Evolutionary conservation across 495 filamentous ascomycete species (phyloP).

Genomic region (Usnea hakonensis): DNA sequence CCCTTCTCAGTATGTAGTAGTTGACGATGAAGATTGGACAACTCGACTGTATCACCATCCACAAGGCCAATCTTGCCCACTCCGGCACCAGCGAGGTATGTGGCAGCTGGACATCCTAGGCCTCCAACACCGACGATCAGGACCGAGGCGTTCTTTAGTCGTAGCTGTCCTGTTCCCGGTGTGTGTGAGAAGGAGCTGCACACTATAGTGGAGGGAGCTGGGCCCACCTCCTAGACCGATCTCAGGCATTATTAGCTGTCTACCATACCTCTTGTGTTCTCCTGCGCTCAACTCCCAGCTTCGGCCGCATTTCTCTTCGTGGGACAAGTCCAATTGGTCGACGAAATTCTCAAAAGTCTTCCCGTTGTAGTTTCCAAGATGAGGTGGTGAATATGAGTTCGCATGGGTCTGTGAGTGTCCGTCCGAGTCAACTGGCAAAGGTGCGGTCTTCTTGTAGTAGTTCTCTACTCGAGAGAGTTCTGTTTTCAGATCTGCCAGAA

Average conservation of each 20-base stretch:
- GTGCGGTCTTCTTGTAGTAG: neutral
- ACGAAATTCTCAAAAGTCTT: neutral
- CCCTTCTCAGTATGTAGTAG: slow-evolving; percentile 64
- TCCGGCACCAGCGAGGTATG: slow-evolving; percentile 83
- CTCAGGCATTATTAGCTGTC: slow-evolving; percentile 85
- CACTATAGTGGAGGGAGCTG: neutral
- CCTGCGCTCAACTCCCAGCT: slow-evolving; percentile 25
- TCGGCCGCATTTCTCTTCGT: neutral
- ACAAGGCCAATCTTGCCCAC: slow-evolving; percentile 76
- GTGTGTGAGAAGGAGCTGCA: slow-evolving; percentile 19
- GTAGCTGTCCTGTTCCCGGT: slow-evolving; percentile 58
- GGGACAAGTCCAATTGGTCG: neutral
- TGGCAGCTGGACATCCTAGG: slow-evolving; percentile 82
- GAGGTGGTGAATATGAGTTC: neutral
- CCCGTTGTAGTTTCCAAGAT: no score
- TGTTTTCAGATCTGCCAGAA: slow-evolving; percentile 1
- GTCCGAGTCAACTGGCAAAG: neutral
- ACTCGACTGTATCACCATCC: slow-evolving; percentile 81
- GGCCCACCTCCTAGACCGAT: slow-evolving; percentile 65
- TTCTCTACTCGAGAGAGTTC: neutral
- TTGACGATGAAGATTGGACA: slow-evolving; percentile 89
- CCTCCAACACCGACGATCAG: slow-evolving; percentile 90
- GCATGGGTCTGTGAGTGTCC: neutral
- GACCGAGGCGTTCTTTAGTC: slow-evolving; percentile 59
- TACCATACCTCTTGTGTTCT: slow-evolving; percentile 79